A percentile compares a stretch with the other conserved stretches of the same genome.
These are phyloP conservation scores for Coelastrella sp. DNA, from an alignment of 139 green algal genomes.

Conservation along the genomic window DNA sequence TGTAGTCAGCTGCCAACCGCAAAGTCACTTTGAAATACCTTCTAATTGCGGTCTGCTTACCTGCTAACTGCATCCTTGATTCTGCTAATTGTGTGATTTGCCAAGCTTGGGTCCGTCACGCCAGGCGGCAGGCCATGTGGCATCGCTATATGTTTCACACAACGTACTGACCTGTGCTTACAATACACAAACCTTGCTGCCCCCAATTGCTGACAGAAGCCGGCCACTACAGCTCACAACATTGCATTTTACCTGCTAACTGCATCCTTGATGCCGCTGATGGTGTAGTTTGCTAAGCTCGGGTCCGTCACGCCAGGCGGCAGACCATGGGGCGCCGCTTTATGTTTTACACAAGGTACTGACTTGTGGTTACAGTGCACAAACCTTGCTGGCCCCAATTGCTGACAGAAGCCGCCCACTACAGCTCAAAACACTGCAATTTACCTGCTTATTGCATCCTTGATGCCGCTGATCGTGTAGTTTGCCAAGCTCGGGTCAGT, in stretches of 20 bases:
- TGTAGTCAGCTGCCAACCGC: conserved; percentile 72
- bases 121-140: conserved; percentile 67
- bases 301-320: conserved; percentile 60
- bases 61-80: conserved; percentile 27
- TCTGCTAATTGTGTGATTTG: conserved; percentile 50
- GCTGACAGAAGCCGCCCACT: no score
- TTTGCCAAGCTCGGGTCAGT: conserved; percentile 43
- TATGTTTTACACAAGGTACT: no score
- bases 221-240: no score
- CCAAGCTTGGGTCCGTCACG: conserved; percentile 49
- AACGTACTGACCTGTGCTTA: no score
- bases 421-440: no score
- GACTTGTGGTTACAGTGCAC: no score
- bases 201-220: no score
- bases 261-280: conserved; percentile 49
- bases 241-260: not conserved
- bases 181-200: no score
- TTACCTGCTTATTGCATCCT: conserved; percentile 24
- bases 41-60: no score
- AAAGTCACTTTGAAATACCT: no score
- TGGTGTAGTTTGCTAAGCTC: conserved; percentile 49
- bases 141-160: no score
- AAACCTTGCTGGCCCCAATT: no score
- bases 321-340: conserved; percentile 59
- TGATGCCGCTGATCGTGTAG: conserved; percentile 55